Evolutionary conservation across 345 rosid species (phyloP).

Genomic region (Eucalyptus victrix): DNA sequence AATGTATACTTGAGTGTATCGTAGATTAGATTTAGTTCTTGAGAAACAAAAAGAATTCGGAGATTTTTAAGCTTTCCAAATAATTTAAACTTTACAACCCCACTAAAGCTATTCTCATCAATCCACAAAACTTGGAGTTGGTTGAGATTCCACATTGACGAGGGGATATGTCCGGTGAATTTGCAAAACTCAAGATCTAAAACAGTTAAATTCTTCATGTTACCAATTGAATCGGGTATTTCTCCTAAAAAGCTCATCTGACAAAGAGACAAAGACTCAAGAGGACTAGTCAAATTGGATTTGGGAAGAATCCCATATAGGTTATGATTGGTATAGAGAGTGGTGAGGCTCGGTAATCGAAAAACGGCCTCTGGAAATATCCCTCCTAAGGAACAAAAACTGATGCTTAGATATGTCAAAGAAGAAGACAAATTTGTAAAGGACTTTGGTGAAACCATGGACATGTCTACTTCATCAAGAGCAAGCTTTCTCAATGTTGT

Average conservation of each 20-base stretch:
- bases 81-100: fast-evolving
- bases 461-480: background rate
- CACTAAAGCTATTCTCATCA: fast-evolving
- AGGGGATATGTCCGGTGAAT: background rate
- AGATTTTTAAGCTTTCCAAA: background rate
- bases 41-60: fast-evolving
- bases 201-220: fast-evolving
- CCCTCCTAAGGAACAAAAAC: fast-evolving
- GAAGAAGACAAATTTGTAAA: background rate
- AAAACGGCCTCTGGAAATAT: fast-evolving
- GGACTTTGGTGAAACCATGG: background rate
- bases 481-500: background rate
- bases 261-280: fast-evolving
- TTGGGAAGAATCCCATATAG: background rate
- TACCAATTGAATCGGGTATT: background rate
- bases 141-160: fast-evolving
- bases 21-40: background rate
- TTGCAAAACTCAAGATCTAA: fast-evolving
- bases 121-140: fast-evolving
- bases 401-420: background rate
- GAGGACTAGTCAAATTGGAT: background rate
- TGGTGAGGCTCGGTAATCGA: background rate
- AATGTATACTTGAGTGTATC: background rate
- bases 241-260: fast-evolving
- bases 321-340: no score